Percentiles rank a stretch among this genome's conserved stretches.
These are phyloP conservation scores for Cryptosporidium bovis DNA, from an alignment of 169 alveolate species.

Conservation along the genomic window DNA sequence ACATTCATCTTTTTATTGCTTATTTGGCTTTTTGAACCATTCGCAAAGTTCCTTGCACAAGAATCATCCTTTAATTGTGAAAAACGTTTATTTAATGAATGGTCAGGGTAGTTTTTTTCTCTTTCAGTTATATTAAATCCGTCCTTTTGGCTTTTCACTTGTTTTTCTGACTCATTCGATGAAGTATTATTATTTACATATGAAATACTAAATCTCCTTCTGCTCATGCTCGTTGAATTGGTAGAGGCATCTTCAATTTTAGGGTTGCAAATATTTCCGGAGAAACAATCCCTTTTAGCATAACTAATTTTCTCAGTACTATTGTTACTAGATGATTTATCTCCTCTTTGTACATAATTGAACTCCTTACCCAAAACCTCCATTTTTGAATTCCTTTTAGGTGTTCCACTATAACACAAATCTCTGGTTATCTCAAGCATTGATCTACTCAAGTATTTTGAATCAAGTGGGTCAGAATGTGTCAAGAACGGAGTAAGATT, in stretches of 20 bases:
- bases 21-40: conserved; percentile 8
- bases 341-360: conserved; percentile 36
- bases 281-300: background rate
- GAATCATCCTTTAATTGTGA: conserved; percentile 16
- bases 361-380: conserved; percentile 48
- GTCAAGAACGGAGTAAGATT: conserved; percentile 65
- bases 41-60: background rate
- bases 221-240: conserved; percentile 6
- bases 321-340: background rate
- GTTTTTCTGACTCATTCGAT: conserved; percentile 3
- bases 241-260: background rate
- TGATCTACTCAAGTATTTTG: conserved; percentile 71
- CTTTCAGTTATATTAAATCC: background rate
- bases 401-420: conserved; percentile 32
- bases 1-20: conserved; percentile 44
- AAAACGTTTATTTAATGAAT: background rate
- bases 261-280: background rate
- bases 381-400: conserved; percentile 17
- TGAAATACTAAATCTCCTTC: conserved; percentile 69
- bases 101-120: conserved; percentile 1
- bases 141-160: conserved; percentile 7
- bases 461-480: conserved; percentile 72
- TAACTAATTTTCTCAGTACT: background rate
- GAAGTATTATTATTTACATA: conserved; percentile 33
- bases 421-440: conserved; percentile 71